Evolutionary conservation across 352 stramenopile species (phyloP).

Genomic region (Phytophthora pisi): DNA sequence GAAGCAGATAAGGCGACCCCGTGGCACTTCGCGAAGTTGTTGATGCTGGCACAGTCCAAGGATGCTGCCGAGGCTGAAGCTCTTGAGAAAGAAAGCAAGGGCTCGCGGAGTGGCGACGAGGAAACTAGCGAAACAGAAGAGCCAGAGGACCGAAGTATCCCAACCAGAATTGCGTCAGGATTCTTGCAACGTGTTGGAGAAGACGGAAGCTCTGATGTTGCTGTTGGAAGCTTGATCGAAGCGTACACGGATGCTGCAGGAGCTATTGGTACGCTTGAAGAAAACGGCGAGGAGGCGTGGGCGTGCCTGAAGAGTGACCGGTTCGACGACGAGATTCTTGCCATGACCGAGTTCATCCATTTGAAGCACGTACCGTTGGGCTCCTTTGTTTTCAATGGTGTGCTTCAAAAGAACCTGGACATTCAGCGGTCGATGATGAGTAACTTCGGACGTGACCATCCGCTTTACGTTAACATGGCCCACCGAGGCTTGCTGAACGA

Average conservation of each 20-base stretch:
- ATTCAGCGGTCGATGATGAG: slow-evolving; percentile 79
- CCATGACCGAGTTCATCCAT: slow-evolving; percentile 82
- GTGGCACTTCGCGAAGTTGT: slow-evolving; percentile 83
- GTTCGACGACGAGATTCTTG: slow-evolving; percentile 65
- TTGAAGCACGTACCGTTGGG: slow-evolving; percentile 80
- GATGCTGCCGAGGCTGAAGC: slow-evolving; percentile 34
- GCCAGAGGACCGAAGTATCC: slow-evolving; percentile 19
- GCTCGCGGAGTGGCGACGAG: slow-evolving; percentile 13
- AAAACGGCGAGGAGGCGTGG: slow-evolving; percentile 58
- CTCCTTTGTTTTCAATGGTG: slow-evolving; percentile 87
- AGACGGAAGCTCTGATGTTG: slow-evolving; percentile 41
- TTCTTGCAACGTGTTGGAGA: slow-evolving; percentile 65
- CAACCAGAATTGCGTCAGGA: slow-evolving; percentile 45
- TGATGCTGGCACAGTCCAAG: slow-evolving; percentile 70
- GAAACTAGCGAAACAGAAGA: slow-evolving; percentile 15
- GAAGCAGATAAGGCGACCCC: slow-evolving; percentile 53
- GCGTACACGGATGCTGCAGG: slow-evolving; percentile 64
- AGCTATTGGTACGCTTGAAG: slow-evolving; percentile 32
- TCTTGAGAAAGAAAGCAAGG: slow-evolving; percentile 23
- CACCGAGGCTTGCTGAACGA: slow-evolving; percentile 59
- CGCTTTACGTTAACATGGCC: slow-evolving; percentile 71
- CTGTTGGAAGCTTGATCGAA: slow-evolving; percentile 66
- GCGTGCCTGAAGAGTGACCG: slow-evolving; percentile 45
- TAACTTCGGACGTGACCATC: slow-evolving; percentile 83
- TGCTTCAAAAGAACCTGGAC: slow-evolving; percentile 71